phyloP scores from a whole-genome alignment of 257 asterid species.

The Mentha longifolia region DNA sequence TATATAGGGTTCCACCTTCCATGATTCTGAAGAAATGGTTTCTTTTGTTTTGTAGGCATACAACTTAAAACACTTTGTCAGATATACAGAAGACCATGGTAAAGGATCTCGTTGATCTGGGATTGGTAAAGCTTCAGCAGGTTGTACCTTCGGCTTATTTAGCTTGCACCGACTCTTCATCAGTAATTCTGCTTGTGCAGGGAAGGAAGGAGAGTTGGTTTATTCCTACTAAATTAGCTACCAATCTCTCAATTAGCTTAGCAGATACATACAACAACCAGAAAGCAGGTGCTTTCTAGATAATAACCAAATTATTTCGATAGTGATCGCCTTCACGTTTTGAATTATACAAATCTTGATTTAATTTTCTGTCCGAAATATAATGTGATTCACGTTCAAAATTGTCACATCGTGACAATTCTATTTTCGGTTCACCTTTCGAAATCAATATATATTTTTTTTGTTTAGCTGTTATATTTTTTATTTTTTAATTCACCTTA shows the following conservation, averaged over 20 bases:
- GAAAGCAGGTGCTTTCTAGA: conserved; percentile 75
- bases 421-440: too few species aligned
- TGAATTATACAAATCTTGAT: too few species aligned
- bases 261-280: conserved; percentile 83
- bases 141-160: conserved; percentile 45
- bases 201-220: conserved; percentile 97
- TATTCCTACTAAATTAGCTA: conserved; percentile 92
- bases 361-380: too few species aligned
- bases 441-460: too few species aligned
- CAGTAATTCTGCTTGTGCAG: conserved; percentile 48
- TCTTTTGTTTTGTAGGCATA: conserved; percentile 75
- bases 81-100: conserved; percentile 68
- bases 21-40: conserved; percentile 29
- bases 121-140: conserved; percentile 96
- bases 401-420: too few species aligned
- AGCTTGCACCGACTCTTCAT: conserved; percentile 23
- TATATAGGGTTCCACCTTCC: conserved; percentile 20
- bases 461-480: too few species aligned
- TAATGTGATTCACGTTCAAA: too few species aligned
- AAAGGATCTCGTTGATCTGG: conserved; percentile 91
- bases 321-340: too few species aligned
- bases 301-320: too few species aligned
- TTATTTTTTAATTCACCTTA: too few species aligned
- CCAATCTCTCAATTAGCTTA: conserved; percentile 94
- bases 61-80: conserved; percentile 71